Evolutionary conservation across 2,329 filamentous ascomycete species (phyloP), one percentile per base, ranked within the genome.

Genomic region (Aureobasidium sp.): DNA sequence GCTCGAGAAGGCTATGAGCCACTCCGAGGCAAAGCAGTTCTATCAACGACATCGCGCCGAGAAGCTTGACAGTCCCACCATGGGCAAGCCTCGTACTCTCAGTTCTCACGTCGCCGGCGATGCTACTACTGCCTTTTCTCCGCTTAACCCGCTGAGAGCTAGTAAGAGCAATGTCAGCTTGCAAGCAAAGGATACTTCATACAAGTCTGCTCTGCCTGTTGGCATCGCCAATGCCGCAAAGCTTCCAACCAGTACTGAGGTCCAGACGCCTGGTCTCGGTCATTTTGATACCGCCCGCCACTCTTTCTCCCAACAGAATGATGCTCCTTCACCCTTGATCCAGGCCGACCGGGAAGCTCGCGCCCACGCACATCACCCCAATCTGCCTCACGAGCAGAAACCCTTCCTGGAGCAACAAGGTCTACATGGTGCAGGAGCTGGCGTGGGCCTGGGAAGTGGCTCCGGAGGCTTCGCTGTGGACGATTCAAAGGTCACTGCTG

Each of bases 1-100:
- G 58, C 89, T 90, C 59, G 94, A 99, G 76, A 95, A 94, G 70
- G 90, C 93, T 71, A 89, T 96, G 86, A 95, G 88, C 70, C 91
- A 96, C 74, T 87, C 90, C 29, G 94, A 99, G 73, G 90, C 93
- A 64, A 97, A 96, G 75, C 83, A 97, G 65, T 96, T 97, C 78
- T 99, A 96, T 74, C 93, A 97, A 77, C 84, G 90, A 67, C 91
- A 90, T 75, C 89, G 91, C 74, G 79, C 87, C 63, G 88, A 87
- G 65, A 80, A 76, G 44, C 70, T 79, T 65, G 70, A 71, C 70
- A 78, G 74, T 59, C 78, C 79, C 8, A 68, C 78, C 51, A 26
- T 60, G 44, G 69, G 77, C 51, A 73, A 74, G 46, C 74, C 76
- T 17, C 78, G 78, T 70, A 77, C 78, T 27, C 74, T 76, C 62